Percentiles rank a stretch among this genome's conserved stretches.
These are phyloP conservation scores for Sordariomycetes sp. DNA, from an alignment of 2,329 filamentous ascomycete species.

Conservation along the genomic window DNA sequence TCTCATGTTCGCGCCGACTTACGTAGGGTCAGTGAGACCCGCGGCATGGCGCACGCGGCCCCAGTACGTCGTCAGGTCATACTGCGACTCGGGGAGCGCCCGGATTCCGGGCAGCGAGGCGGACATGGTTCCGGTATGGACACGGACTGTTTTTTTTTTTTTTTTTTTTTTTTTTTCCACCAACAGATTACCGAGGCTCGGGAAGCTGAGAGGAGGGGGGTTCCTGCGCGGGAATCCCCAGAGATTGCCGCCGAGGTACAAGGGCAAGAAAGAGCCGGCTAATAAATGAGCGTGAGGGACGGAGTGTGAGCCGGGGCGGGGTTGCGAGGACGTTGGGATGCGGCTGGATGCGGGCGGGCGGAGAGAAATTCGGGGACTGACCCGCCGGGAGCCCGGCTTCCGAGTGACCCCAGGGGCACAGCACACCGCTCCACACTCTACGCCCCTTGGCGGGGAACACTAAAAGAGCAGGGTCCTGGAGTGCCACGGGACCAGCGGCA, in stretches of 20 bases:
- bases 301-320: too few relatives aligned
- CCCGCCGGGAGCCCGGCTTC: too few relatives aligned
- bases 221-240: too few relatives aligned
- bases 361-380: too few relatives aligned
- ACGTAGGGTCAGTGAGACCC: conserved; percentile 91
- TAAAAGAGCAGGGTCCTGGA: background rate
- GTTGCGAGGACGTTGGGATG: too few relatives aligned
- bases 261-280: too few relatives aligned
- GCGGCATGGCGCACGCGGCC: conserved; percentile 83
- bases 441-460: background rate
- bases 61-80: conserved; percentile 89
- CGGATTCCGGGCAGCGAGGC: conserved; percentile 54
- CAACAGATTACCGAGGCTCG: too few relatives aligned
- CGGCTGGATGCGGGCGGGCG: too few relatives aligned
- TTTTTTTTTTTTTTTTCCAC: background rate
- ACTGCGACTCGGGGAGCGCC: conserved; percentile 81
- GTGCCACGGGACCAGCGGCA: background rate
- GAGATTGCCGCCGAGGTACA: too few relatives aligned
- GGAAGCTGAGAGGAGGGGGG: too few relatives aligned
- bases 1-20: background rate
- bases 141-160: background rate
- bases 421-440: background rate
- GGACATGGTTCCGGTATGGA: conserved; percentile 33
- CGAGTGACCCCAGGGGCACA: background rate
- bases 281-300: too few relatives aligned